Evolutionary conservation across 2,329 filamentous ascomycete genomes (phyloP).

Genomic region (Trichoderma sp.): DNA sequence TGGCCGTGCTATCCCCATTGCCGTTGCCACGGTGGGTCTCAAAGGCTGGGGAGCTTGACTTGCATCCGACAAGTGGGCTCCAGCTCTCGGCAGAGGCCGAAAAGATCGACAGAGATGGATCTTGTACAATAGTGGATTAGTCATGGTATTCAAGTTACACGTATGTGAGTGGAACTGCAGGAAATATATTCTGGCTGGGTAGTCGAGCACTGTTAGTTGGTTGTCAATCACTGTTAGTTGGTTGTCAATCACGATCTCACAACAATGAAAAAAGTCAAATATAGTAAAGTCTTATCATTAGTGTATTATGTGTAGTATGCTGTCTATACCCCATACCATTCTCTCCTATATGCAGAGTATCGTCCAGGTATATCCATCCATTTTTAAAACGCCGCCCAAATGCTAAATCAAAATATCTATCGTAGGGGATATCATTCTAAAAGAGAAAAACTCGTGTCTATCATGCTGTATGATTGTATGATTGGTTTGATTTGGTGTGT

Average conservation of each 20-base stretch:
- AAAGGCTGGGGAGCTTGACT: background rate
- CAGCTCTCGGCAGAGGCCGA: background rate
- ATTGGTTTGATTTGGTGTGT: background rate
- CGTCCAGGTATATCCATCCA: background rate
- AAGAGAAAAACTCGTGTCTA: background rate
- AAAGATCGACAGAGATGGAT: background rate
- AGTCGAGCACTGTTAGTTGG: background rate
- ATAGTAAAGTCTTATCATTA: background rate
- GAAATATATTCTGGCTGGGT: background rate
- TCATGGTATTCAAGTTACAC: background rate
- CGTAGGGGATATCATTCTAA: slow-evolving; percentile 7
- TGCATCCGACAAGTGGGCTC: background rate
- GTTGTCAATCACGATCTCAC: background rate
- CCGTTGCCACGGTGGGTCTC: slow-evolving; percentile 1
- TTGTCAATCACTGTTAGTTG: background rate
- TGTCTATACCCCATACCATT: background rate
- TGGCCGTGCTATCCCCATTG: background rate
- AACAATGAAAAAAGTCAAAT: background rate
- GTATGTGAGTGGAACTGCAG: background rate
- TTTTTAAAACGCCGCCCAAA: slow-evolving; percentile 8
- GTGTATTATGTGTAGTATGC: background rate
- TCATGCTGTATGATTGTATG: background rate
- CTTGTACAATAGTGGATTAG: background rate
- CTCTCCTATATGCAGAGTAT: background rate
- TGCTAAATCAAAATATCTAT: slow-evolving; percentile 1